Evolutionary conservation across 805 yeast genomes (phyloP), one percentile per base, ranked within the genome.

Genomic region (Zygosaccharomyces pseudorouxii): DNA sequence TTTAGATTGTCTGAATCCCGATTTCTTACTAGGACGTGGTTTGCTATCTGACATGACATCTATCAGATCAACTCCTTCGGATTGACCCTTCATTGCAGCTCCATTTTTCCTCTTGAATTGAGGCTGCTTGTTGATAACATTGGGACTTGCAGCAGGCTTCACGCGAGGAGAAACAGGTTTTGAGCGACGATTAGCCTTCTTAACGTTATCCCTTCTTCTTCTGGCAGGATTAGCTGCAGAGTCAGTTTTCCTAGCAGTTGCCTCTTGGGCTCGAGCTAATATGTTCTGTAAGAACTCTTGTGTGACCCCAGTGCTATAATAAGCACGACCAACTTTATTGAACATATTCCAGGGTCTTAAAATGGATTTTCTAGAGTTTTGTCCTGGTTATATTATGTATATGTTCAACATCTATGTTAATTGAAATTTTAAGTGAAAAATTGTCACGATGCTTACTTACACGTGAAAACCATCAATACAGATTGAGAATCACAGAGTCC

Each of bases 201-300:
- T 49, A 6, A 22, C 28, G 14, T 20, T 27, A 16, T 42, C 50
- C 18, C 41, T n/a, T 19, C 31, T 49, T 14, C 38, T 53, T 18
- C 44, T 46, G 8, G 33, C 45, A 8, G 48, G 46, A 35, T 31
- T 51, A 22, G 38, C 31, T 12, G 43, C 47, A 30, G 48, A 36
- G 14, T 53, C 50, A 27, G 52, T 37, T 23, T 43, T 55, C 42
- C 51, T 50, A 12, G 65, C 53, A 12, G 67, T 56, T 11, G 64
- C 65, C 42, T 64, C 62, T 42, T 64, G 63, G 16, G 68, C 69
- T 42, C 59, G 58, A n/a, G 53, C 55, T 27, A 65, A 51, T 10
- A 65, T 59, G 25, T 58, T 59, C 28, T 61, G 58, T 43, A 65
- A 53, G 40, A 64, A 65, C 41, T 65, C 68, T 47, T 63, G 62